These are phyloP conservation scores for Candida anglica DNA, from an alignment of 805 yeast species.

Conservation along the genomic window DNA sequence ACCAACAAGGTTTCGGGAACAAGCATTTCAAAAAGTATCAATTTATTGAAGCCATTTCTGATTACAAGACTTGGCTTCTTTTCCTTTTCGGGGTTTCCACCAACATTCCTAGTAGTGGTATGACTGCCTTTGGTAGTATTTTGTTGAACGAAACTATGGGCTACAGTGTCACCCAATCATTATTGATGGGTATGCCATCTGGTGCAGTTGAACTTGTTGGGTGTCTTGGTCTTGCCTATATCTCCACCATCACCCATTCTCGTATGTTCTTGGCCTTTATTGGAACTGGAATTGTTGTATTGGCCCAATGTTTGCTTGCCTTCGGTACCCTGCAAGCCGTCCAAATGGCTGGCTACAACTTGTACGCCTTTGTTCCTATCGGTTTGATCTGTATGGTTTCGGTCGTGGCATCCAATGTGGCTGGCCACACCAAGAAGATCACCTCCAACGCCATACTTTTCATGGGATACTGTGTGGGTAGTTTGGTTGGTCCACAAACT, in stretches of 20 bases:
- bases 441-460: constrained; percentile 21
- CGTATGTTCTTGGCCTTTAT: constrained; percentile 26
- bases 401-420: constrained; percentile 17
- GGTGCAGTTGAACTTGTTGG: constrained; percentile 34
- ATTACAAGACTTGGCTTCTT: constrained; percentile 46
- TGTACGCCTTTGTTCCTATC: constrained; percentile 25
- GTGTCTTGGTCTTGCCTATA: constrained; percentile 13
- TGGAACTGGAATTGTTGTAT: constrained; percentile 14
- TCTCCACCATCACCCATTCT: constrained; percentile 7
- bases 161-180: constrained; percentile 14
- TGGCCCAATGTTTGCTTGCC: constrained; percentile 27
- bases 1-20: constrained; percentile 58
- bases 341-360: constrained; percentile 26
- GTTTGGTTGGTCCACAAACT: constrained; percentile 24
- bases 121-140: constrained; percentile 31
- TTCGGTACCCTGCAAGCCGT: constrained; percentile 20
- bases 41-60: constrained; percentile 47
- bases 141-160: constrained; percentile 13
- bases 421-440: constrained; percentile 25
- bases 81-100: constrained; percentile 28
- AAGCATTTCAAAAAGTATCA: constrained; percentile 52
- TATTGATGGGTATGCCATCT: constrained; percentile 32
- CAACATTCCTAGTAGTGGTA: constrained; percentile 35
- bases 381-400: constrained; percentile 16
- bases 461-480: constrained; percentile 25